Evolutionary conservation across 306 rosid genomes (phyloP), one percentile per base, ranked within the genome.

Genomic region (Cicer yamashitae): DNA sequence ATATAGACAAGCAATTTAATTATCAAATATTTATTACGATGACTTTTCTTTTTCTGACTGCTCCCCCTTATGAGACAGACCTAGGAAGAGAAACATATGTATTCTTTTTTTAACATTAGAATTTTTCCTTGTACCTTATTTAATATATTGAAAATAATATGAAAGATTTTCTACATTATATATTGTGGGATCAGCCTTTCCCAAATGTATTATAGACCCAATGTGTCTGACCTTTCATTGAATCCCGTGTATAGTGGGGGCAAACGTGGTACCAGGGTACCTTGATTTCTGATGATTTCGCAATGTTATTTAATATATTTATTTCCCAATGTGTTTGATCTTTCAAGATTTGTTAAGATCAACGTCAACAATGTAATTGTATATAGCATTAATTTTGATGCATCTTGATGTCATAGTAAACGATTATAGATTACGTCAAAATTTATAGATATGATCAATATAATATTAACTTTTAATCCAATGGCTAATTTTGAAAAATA

Each of bases 141-240:
- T 74, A 5, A 20, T 62, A 17, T 43, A 11, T 47, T 13, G 20
- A 58, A 75, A 75, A 57, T 65, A 39, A 46, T 51, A 34, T 17
- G 62, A 62, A 46, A 34, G 50, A 20, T 63, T 79, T 46, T 69
- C 46, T 67, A 20, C 71, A 60, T 79, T 53, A 47, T 48, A 20
- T 47, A n/a, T 58, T 9, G n/a, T 52, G 51, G 69, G 25, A 34
- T 67, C 69, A 48, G 3, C 61, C 75, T 57, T 15, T 30, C 50
- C 20, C 46, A 46, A 68, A 41, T 43, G 40, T 20, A 53, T 60
- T 68, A 67, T 54, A 76, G 58, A 67, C 11, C 39, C 18, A 43
- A 30, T 56, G 37, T 10, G 22, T 43, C 67, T 8, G 44, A 67
- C 60, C 50, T 38, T 67, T 76, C 25, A 14, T 44, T 43, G 48